These are phyloP conservation scores for Ophiostoma perfectum DNA, from an alignment of 2,329 filamentous ascomycete genomes.

Conservation along the genomic window DNA sequence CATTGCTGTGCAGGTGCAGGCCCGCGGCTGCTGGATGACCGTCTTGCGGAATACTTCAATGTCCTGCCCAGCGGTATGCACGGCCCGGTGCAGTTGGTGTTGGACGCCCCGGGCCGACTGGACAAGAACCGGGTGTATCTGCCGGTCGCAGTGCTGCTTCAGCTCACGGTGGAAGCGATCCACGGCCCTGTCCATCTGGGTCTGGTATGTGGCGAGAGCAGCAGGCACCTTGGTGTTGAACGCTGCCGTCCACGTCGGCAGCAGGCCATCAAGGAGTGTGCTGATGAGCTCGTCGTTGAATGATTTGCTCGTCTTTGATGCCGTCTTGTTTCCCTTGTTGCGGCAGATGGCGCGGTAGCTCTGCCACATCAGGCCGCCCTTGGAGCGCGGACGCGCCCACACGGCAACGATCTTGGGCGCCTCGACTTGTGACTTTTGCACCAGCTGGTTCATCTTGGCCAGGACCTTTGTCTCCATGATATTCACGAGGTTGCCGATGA, in stretches of 20 bases:
- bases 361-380: constrained; percentile 8
- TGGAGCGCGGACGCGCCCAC: neutral
- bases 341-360: constrained; percentile 5
- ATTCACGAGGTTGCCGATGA: neutral
- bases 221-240: neutral
- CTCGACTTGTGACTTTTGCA: neutral
- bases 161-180: neutral
- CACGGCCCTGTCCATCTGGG: neutral
- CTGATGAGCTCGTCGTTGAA: neutral
- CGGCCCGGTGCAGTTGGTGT: neutral
- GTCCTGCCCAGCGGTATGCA: neutral
- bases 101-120: neutral
- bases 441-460: neutral
- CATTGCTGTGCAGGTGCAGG: neutral
- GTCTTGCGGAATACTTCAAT: neutral
- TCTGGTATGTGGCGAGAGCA: neutral
- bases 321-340: neutral
- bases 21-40: neutral
- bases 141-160: neutral
- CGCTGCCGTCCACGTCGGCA: neutral
- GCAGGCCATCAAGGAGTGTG: neutral
- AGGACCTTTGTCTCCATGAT: constrained; percentile 4
- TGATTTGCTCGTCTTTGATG: neutral
- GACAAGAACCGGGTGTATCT: neutral
- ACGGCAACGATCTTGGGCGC: neutral